phyloP scores from a whole-genome alignment of 805 yeast genomes.

The Candida coleopterorum region DNA sequence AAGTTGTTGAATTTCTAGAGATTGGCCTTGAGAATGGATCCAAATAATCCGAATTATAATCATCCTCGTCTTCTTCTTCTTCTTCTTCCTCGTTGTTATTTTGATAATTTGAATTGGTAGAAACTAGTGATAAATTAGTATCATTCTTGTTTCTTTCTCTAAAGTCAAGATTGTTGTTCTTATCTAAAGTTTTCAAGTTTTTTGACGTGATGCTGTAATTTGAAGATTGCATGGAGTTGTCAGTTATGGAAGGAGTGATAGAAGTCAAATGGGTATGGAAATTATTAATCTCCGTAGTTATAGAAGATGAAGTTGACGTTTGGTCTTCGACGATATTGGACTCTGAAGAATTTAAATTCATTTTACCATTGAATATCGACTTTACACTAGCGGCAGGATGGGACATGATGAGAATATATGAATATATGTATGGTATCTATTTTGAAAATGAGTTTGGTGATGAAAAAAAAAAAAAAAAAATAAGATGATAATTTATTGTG shows the following conservation, averaged over 20 bases:
- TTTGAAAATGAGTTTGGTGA: too few relatives aligned
- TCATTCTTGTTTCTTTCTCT: conserved; percentile 1
- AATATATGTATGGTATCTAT: too few relatives aligned
- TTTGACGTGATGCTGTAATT: conserved; percentile 15
- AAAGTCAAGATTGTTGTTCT: not conserved
- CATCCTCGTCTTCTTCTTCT: not conserved
- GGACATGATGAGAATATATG: conserved; percentile 20
- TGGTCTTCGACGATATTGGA: not conserved
- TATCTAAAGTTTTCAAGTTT: conserved; percentile 14
- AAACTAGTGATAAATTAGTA: conserved; percentile 22
- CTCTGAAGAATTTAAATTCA: conserved; percentile 22
- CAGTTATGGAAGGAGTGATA: not conserved
- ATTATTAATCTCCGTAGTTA: too few relatives aligned
- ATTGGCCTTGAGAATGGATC: conserved; percentile 48
- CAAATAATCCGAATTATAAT: conserved; percentile 6
- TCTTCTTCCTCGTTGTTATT: conserved; percentile 1
- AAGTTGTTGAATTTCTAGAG: conserved; percentile 58
- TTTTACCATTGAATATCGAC: conserved; percentile 33
- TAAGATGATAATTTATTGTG: too few relatives aligned
- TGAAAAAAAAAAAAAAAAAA: too few relatives aligned
- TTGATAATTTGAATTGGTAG: conserved; percentile 24
- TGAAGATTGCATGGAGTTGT: conserved; percentile 1
- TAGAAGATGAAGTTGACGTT: not conserved
- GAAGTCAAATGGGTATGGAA: too few relatives aligned
- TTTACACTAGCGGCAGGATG: conserved; percentile 41